A percentile compares a stretch with the other conserved stretches of the same genome.
Evolutionary conservation across 2,329 filamentous ascomycete species (phyloP).

Genomic region (Arthrocladium fulminans): DNA sequence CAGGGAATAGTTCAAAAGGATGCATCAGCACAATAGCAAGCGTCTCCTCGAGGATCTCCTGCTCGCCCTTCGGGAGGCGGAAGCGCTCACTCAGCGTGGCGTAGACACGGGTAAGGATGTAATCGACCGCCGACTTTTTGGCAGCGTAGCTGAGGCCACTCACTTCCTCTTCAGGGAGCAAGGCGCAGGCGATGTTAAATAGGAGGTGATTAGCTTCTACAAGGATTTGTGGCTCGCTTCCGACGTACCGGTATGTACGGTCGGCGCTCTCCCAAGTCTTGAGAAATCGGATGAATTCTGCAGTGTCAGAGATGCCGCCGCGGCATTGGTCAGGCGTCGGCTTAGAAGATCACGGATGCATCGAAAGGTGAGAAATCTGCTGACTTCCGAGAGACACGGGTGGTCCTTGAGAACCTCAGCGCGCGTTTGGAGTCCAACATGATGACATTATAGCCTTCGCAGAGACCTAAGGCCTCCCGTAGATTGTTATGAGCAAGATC

Average conservation of each 20-base stretch:
- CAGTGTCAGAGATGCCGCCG: not conserved
- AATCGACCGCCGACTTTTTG: conserved; percentile 6
- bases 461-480: not conserved
- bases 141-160: conserved; percentile 8
- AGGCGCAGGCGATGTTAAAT: conserved; percentile 10
- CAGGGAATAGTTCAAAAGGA: conserved; percentile 2
- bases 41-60: not conserved
- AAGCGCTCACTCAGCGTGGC: not conserved
- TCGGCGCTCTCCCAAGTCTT: not conserved
- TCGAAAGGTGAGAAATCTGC: not conserved
- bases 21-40: not conserved
- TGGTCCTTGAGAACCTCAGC: not conserved
- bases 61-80: not conserved
- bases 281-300: not conserved
- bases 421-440: not conserved
- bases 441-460: conserved; percentile 1
- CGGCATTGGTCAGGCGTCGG: not conserved
- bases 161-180: conserved; percentile 8
- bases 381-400: not conserved
- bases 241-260: not conserved
- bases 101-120: not conserved
- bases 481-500: not conserved
- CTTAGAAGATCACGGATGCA: not conserved
- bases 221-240: not conserved
- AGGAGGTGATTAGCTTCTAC: not conserved